These are phyloP conservation scores for Peronospora belbahrii DNA, from an alignment of 352 stramenopile species.

Conservation along the genomic window DNA sequence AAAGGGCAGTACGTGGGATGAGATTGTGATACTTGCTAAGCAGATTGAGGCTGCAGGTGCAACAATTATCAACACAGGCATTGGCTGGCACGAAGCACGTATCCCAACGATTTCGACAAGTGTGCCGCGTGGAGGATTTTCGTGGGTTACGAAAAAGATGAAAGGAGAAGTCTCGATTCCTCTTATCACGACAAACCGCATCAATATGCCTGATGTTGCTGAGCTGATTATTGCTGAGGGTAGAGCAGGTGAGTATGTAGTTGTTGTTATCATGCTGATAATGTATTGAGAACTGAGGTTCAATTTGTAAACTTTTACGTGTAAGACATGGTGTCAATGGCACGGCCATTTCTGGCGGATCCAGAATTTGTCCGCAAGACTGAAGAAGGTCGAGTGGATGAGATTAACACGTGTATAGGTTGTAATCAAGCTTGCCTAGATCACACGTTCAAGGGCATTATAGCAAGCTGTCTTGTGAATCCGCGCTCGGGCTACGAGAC, in stretches of 20 bases:
- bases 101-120: slow-evolving; percentile 96
- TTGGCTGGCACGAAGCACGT: slow-evolving; percentile 96
- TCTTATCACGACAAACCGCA: slow-evolving; percentile 95
- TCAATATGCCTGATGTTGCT: slow-evolving; percentile 91
- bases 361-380: slow-evolving; percentile 92
- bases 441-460: slow-evolving; percentile 94
- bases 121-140: slow-evolving; percentile 91
- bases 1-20: slow-evolving; percentile 77
- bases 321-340: slow-evolving; percentile 82
- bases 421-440: slow-evolving; percentile 95
- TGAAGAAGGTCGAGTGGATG: slow-evolving; percentile 74
- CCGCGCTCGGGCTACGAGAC: slow-evolving; percentile 92
- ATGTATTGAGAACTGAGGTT: too few species aligned
- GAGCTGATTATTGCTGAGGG: slow-evolving; percentile 86
- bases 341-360: slow-evolving; percentile 92
- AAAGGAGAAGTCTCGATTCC: slow-evolving; percentile 85
- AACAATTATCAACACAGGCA: slow-evolving; percentile 97
- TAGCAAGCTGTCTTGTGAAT: slow-evolving; percentile 94
- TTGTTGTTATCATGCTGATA: neutral
- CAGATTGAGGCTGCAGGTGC: slow-evolving; percentile 89
- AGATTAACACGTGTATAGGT: slow-evolving; percentile 99
- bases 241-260: slow-evolving; percentile 34
- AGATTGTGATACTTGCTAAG: slow-evolving; percentile 88
- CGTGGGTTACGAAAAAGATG: slow-evolving; percentile 91
- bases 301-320: neutral